A percentile compares a stretch with the other conserved stretches of the same genome.
These are phyloP conservation scores for Fraxinus nigra DNA, from an alignment of 305 asterid genomes.

Conservation along the genomic window DNA sequence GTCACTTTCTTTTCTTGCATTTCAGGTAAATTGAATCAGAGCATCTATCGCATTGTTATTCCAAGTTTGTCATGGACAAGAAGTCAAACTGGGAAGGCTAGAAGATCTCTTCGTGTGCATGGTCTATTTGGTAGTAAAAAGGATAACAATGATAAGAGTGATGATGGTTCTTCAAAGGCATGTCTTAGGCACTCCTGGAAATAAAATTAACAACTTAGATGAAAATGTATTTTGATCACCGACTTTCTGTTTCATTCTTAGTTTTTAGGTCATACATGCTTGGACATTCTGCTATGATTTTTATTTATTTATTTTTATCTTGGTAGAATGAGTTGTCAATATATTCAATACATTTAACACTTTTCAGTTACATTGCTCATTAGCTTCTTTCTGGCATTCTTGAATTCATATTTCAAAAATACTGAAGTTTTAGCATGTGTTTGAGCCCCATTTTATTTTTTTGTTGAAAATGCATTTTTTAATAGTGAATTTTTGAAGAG, in stretches of 20 bases:
- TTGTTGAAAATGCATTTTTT: no score
- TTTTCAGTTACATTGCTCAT: not conserved
- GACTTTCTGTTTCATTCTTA: not conserved
- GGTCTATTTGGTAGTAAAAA: conserved; percentile 88
- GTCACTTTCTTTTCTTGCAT: conserved; percentile 17
- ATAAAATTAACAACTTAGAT: not conserved
- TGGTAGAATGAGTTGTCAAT: not conserved
- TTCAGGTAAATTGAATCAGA: conserved; percentile 48
- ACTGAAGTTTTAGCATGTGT: not conserved
- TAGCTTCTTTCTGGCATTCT: not conserved
- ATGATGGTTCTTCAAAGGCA: conserved; percentile 70
- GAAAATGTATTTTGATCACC: not conserved
- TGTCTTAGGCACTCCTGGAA: conserved; percentile 13
- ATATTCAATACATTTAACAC: not conserved
- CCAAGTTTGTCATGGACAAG: conserved; percentile 36
- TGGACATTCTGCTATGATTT: not conserved
- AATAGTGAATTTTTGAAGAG: no score
- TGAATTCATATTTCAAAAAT: not conserved
- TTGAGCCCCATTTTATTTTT: not conserved
- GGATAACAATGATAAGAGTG: conserved; percentile 57
- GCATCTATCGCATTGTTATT: conserved; percentile 34
- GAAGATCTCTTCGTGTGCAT: conserved; percentile 51
- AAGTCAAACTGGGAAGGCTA: conserved; percentile 36
- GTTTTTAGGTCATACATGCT: not conserved
- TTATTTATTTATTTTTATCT: not conserved